Evolutionary conservation across 2,329 filamentous ascomycete genomes (phyloP), one percentile per base, ranked within the genome.

Genomic region (Dactylellina parvicollis): DNA sequence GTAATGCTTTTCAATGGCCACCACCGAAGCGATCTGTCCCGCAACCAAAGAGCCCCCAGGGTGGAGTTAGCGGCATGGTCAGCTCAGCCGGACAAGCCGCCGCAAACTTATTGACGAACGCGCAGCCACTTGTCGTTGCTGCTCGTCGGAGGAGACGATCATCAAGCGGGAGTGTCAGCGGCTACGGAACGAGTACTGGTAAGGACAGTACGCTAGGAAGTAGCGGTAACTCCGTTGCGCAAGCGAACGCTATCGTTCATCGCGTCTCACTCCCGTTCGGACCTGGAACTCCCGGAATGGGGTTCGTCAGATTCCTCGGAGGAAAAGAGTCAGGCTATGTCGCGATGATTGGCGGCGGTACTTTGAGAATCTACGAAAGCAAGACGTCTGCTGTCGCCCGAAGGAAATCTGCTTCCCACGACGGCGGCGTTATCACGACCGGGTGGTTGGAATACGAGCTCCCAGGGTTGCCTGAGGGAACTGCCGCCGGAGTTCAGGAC

Each of bases 1-100:
- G 87, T 47, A 90, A 88, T 75, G 91, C 92, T 3, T 94, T 93
- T 77, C 88, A 90, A 76, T 96, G 93, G 93, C 93, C 93, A 40
- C 91, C 92, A 22, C 89, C 88, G 42, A 82, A 83, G 47, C 82
- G 83, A 32, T 76, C 79, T 24, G 54, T 79, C 8, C 79, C 79
- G 18, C 79, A 80, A 46, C 76, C 80, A 1, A 73, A 73, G 47
- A 4, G 77, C 78, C 50, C 49, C 16, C 12, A 57, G 32, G 55
- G 64, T 42, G 22, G 73, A 85, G 86, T 38, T 84, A 85, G 59
- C 83, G 84, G 69, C 81, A 80, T 72, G 82, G 81, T 82, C 62
- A 84, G 86, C 36, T 80, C 81, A 16, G 80, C 82, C 10, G 81
- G 83, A 12, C 83, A 85, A 3, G 87, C 90, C 16, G 90, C 90